phyloP scores from a whole-genome alignment of 2,329 filamentous ascomycete genomes.

The Graphilbum fragrans region DNA sequence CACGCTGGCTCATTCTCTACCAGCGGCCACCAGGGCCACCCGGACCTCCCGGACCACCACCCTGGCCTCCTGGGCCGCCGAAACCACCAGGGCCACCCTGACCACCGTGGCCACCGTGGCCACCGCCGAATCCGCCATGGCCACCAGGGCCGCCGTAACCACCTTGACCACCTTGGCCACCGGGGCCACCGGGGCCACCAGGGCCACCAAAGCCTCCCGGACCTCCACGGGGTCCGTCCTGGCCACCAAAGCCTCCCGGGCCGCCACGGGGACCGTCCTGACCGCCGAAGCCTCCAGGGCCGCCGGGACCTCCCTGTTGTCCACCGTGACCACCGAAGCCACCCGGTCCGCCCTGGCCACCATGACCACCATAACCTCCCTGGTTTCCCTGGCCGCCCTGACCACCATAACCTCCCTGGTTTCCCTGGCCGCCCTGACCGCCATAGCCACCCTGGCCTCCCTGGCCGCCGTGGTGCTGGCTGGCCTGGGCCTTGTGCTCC shows the following conservation, averaged over 20 bases:
- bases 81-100: neutral
- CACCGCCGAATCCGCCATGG: neutral
- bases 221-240: too few relatives aligned
- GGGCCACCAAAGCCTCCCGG: neutral
- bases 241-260: neutral
- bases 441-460: neutral
- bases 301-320: neutral
- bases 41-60: too few relatives aligned
- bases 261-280: neutral
- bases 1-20: too few relatives aligned
- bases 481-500: neutral
- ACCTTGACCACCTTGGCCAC: neutral
- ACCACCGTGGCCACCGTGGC: neutral
- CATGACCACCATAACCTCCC: neutral
- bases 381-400: neutral
- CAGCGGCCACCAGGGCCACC: too few relatives aligned
- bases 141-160: neutral
- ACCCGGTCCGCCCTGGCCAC: neutral
- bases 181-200: neutral
- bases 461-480: neutral
- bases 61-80: slow-evolving; percentile 11
- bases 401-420: too few relatives aligned
- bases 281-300: neutral
- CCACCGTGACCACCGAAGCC: neutral
- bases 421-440: neutral